Evolutionary conservation across 1,284 basidiomycete genomes (phyloP), one percentile per base, ranked within the genome.

Genomic region (Thelephora terrestris): DNA sequence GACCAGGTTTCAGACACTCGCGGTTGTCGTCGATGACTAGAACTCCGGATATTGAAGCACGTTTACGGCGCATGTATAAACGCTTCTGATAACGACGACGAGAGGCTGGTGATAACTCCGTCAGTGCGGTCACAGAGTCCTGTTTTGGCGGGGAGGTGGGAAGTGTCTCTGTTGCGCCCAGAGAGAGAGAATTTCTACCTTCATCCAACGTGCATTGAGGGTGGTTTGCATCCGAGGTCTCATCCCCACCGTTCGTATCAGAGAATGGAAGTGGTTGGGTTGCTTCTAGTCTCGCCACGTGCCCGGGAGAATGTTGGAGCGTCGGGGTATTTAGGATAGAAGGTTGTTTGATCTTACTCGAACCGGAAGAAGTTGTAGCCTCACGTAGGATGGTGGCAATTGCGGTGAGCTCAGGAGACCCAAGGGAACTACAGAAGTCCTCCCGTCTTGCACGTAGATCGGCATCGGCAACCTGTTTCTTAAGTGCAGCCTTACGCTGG

Each of bases 51-150:
- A 56, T 56, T 24, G 63, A 58, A 14, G 84, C 83, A 36, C 85
- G 74, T 58, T 78, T 81, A 37, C 75, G 74, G 9, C 85, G 78
- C 83, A 86, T 86, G 57, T 83, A 75, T 5, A 87, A 63, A 29
- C 82, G 70, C 52, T 85, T 85, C 52, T 66, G 64, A 29, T 77
- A 55, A 32, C 75, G 78, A 38, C 78, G 72, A 16, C 78, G 78
- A 4, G 76, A 71, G 2, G 57, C 59, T 4, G 81, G 79, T n/a
- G 74, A 72, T n/a, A 76, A 61, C 20, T 47, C 37, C 9, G 59
- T 56, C 55, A 17, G 50, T 6, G 29, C 51, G 50, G 25, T 18
- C 42, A 5, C 21, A 12, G 39, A 16, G 12, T 42, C n/a, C n/a
- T 16, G 17, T 14, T 21, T 23, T 6, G 39, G 18, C 10, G 39